phyloP scores from a whole-genome alignment of 192 early-diverging fungal genomes.

The Linnemannia schmuckeri region DNA sequence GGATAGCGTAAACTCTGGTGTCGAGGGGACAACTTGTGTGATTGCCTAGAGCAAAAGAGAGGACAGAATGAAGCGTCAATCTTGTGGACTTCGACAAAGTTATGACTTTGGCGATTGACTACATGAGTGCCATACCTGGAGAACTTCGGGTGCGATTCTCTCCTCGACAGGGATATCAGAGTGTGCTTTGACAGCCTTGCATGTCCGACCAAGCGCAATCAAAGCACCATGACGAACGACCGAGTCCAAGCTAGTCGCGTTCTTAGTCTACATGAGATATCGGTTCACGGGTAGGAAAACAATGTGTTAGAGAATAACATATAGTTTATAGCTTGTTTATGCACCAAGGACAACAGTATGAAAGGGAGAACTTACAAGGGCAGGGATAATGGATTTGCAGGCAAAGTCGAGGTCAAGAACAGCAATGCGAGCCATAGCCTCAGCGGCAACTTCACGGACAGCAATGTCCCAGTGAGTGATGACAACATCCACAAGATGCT shows the following conservation, averaged over 20 bases:
- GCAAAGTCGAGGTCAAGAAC: conserved; percentile 70
- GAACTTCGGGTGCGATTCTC: conserved; percentile 10
- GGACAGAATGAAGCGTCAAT: background rate
- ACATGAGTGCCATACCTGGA: conserved; percentile 12
- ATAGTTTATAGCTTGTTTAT: background rate
- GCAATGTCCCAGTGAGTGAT: conserved; percentile 90
- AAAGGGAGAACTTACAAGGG: conserved; percentile 60
- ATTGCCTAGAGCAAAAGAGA: conserved; percentile 41
- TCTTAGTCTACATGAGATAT: conserved; percentile 10
- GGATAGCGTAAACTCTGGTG: conserved; percentile 60
- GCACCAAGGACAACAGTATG: background rate
- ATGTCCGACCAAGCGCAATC: conserved; percentile 38
- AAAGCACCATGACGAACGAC: conserved; percentile 49
- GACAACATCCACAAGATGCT: conserved; percentile 76
- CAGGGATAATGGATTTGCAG: conserved; percentile 65
- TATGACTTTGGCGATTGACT: background rate
- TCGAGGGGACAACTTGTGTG: conserved; percentile 42
- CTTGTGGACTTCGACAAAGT: too few species aligned
- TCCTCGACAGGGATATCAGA: conserved; percentile 26
- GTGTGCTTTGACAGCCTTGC: conserved; percentile 34
- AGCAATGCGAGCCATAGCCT: conserved; percentile 76
- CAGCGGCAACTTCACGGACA: conserved; percentile 83
- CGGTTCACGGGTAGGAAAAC: background rate
- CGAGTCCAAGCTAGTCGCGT: conserved; percentile 38
- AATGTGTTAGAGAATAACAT: background rate